Percentiles rank a stretch among this genome's conserved stretches.
phyloP scores from a whole-genome alignment of 2,329 filamentous ascomycete genomes.

The Alternaria gansuensis region DNA sequence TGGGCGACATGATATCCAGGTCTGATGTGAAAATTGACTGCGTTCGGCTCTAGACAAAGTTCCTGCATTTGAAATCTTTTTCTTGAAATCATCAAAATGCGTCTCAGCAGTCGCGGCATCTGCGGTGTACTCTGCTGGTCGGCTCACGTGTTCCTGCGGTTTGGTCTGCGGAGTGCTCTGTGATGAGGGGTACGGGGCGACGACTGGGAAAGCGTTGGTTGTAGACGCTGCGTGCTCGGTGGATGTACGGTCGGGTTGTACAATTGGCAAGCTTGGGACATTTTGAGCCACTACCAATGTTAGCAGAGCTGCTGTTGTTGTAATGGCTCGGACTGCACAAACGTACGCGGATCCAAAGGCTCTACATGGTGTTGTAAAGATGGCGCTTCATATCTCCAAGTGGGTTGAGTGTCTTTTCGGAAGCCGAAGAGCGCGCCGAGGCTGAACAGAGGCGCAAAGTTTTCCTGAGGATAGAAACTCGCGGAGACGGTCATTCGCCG shows the following conservation, averaged over 20 bases:
- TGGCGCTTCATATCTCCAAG: slow-evolving; percentile 51
- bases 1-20: slow-evolving; percentile 22
- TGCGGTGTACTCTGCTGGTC: background rate
- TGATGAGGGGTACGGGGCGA: slow-evolving; percentile 12
- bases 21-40: slow-evolving; percentile 6
- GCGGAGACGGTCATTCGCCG: slow-evolving; percentile 62
- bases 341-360: slow-evolving; percentile 34
- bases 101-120: slow-evolving; percentile 1
- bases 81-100: slow-evolving; percentile 25
- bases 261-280: slow-evolving; percentile 1
- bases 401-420: slow-evolving; percentile 31
- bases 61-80: slow-evolving; percentile 9
- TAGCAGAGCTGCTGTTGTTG: slow-evolving; percentile 1
- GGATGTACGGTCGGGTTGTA: slow-evolving; percentile 4
- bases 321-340: background rate
- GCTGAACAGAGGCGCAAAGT: slow-evolving; percentile 37
- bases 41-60: slow-evolving; percentile 3
- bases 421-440: slow-evolving; percentile 43
- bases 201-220: background rate
- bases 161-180: slow-evolving; percentile 6
- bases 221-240: slow-evolving; percentile 4
- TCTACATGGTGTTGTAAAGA: slow-evolving; percentile 28
- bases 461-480: slow-evolving; percentile 50
- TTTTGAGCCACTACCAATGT: slow-evolving; percentile 9
- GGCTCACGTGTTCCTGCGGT: background rate